A percentile compares a stretch with the other conserved stretches of the same genome.
Evolutionary conservation across 2,329 filamentous ascomycete species (phyloP).

Genomic region (Intubia oerlemansii): DNA sequence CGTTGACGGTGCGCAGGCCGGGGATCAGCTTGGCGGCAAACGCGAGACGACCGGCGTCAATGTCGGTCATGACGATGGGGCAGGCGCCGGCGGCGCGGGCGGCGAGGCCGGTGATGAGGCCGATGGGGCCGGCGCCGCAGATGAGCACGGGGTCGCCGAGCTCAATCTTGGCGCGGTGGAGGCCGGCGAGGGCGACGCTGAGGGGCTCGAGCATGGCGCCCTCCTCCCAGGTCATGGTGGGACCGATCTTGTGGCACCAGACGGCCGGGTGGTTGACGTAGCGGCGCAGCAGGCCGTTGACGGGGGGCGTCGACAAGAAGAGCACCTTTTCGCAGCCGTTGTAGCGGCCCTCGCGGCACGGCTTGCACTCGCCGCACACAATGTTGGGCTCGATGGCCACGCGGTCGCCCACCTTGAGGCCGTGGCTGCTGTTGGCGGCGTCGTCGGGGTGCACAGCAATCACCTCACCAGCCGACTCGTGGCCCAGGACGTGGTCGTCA

Average conservation of each 20-base stretch:
- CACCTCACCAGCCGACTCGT: conserved; percentile 75
- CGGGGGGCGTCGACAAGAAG: conserved; percentile 81
- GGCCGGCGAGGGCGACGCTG: conserved; percentile 68
- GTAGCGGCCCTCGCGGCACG: conserved; percentile 80
- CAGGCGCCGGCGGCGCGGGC: conserved; percentile 70
- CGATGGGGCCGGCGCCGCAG: conserved; percentile 87
- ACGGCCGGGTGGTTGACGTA: conserved; percentile 88
- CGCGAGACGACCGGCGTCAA: conserved; percentile 62
- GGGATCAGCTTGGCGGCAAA: conserved; percentile 77
- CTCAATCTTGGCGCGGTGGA: conserved; percentile 61
- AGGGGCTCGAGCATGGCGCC: conserved; percentile 82
- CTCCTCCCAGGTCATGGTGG: conserved; percentile 71
- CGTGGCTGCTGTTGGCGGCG: conserved; percentile 40
- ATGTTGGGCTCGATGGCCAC: conserved; percentile 90
- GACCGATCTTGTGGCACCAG: conserved; percentile 90
- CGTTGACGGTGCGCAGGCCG: conserved; percentile 59
- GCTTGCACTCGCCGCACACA: conserved; percentile 78
- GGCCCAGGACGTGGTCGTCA: conserved; percentile 76
- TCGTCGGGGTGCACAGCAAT: conserved; percentile 45
- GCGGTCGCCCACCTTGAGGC: conserved; percentile 65
- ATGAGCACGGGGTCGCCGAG: conserved; percentile 77
- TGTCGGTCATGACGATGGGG: conserved; percentile 85
- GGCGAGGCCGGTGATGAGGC: conserved; percentile 72
- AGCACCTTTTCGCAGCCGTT: conserved; percentile 76
- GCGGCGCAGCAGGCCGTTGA: conserved; percentile 66